These are phyloP conservation scores for Mucor sp. DNA, from an alignment of 371 early-diverging fungal genomes.

Conservation along the genomic window DNA sequence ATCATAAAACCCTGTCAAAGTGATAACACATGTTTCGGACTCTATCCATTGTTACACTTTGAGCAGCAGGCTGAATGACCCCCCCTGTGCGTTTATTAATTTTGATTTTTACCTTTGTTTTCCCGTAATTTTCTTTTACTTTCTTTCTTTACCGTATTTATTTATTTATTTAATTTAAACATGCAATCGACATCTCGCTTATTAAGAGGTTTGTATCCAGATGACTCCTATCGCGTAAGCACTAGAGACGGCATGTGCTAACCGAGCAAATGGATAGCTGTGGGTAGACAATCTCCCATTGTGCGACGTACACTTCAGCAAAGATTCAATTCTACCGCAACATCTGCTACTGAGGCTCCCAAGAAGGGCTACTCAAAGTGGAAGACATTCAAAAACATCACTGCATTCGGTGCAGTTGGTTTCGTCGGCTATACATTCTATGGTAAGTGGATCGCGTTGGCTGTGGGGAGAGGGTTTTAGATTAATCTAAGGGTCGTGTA, in stretches of 20 bases:
- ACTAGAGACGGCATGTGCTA: background rate
- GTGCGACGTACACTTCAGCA: conserved; percentile 24
- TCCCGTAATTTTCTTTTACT: conserved; percentile 15
- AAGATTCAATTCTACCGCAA: conserved; percentile 24
- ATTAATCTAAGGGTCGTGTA: background rate
- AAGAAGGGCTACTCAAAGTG: conserved; percentile 22
- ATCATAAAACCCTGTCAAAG: conserved; percentile 5
- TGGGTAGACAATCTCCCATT: conserved; percentile 22
- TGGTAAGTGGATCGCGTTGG: conserved; percentile 4
- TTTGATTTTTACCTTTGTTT: conserved; percentile 13
- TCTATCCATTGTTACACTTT: background rate
- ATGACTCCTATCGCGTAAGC: too few species aligned
- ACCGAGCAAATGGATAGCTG: conserved; percentile 7
- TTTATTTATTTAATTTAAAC: background rate
- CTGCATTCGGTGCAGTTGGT: conserved; percentile 19
- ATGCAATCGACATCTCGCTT: conserved; percentile 17
- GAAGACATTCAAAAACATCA: conserved; percentile 19
- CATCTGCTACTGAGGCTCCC: conserved; percentile 2
- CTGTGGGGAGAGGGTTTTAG: background rate
- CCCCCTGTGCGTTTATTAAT: background rate
- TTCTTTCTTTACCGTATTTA: conserved; percentile 4
- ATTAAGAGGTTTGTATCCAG: conserved; percentile 12
- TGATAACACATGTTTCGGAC: background rate
- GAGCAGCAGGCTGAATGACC: background rate
- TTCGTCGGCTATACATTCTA: conserved; percentile 25